Base-by-base conservation (phyloP, 495 filamentous ascomycete genomes). In the Eremomyces bilateralis region DNA sequence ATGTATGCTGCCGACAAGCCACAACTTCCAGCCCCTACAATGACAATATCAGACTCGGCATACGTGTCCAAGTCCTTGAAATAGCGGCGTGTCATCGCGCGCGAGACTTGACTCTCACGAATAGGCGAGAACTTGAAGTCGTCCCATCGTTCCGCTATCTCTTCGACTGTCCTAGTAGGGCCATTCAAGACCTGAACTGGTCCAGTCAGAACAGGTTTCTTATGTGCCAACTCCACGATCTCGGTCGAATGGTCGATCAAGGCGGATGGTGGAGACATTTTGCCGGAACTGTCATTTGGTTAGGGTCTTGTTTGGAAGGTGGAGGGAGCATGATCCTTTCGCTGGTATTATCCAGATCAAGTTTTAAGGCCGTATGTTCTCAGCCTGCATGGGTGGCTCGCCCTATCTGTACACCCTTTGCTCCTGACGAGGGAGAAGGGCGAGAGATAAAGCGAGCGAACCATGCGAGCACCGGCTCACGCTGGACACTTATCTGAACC, bases 311-410 rank as follows among this genome's bases (percentile, higher is more conserved):
- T n/a, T n/a, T n/a, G n/a, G n/a, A n/a, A n/a, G n/a, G n/a, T n/a
- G n/a, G 39, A 38, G 48, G 50, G 52, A 68, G 76, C 77, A 83
- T 83, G 79, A 80, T 85, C 76, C 78, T 88, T 82, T 79, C 80
- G 81, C 81, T 81, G 78, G 80, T 76, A 85, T 88, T 91, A 83
- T 81, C 80, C 78, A 80, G 80, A 85, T 91, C 80, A 88, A 85
- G 80, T 91, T 84, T 53, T n/a, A n/a, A 50, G 59, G 73, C 81
- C 80, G 81, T 91, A 75, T 88, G 67, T 74, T 91, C 76, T 91
- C 81, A 88, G 80, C n/a, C n/a, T n/a, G n/a, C n/a, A n/a, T n/a
- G n/a, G n/a, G n/a, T n/a, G n/a, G n/a, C n/a, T n/a, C n/a, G n/a
- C n/a, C n/a, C n/a, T n/a, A n/a, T n/a, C n/a, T n/a, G n/a, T n/a